Evolutionary conservation across 2,329 filamentous ascomycete genomes (phyloP), one percentile per base, ranked within the genome.

Genomic region (Scleromitrula shiraiana): DNA sequence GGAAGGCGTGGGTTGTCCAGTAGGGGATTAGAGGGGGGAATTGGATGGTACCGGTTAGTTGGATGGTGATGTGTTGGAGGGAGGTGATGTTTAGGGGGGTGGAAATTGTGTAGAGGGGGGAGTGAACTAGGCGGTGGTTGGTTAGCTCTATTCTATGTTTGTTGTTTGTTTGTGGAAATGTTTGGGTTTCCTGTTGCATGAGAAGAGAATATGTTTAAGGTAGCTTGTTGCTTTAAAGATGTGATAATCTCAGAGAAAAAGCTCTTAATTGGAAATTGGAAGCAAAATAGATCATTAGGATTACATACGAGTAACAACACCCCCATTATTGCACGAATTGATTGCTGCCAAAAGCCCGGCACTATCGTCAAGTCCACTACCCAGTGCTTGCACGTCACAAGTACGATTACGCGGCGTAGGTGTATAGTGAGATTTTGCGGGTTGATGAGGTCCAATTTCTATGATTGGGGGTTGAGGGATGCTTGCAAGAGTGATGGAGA

Each of bases 311-410:
- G 37, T 24, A 2, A 46, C 43, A 7, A 46, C 17, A 14, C 43
- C 43, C 1, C 43, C 43, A 7, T 46, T 30, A 19, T 46, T 46
- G 26, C 43, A 46, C 8, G 43, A 39, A 39, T 39, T 23, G 17
- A 46, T 46, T 6, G 43, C 43, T 1, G 43, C 17, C 2, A 46
- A 19, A 3, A 46, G 24, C 5, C 33, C 33, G 2, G 43, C n/a
- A 7, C 33, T 39, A 29, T 46, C 43, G n/a, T 46, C 43, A 19
- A 17, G 17, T 6, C 35, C 35, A 14, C 26, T 29, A 15, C 43
- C 43, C 6, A 46, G 7, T 14, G 43, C 37, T 6, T 32, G 17
- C 9, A 46, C 43, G 19, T 29, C 23, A 17, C 43, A 46, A 17
- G 24, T 46, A 24, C 43, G 43, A n/a, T 24, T 46, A 22, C 43